Evolutionary conservation across 306 rosid genomes (phyloP), one percentile per base, ranked within the genome.

Genomic region (Dalbergia cultrata): DNA sequence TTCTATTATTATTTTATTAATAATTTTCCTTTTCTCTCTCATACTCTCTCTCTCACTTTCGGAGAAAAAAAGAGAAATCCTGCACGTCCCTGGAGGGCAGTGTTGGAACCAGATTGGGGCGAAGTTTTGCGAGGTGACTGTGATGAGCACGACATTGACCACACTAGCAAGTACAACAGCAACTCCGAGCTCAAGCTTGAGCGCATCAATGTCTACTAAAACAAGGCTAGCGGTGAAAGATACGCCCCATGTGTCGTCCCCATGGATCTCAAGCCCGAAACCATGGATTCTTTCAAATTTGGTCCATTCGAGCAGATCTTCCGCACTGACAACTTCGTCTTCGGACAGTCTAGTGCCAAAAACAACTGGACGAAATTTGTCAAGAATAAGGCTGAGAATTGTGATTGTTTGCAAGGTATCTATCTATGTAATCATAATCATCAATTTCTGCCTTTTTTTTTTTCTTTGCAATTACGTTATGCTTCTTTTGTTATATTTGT

Each of bases 81-180:
- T 89, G 47, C 93, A 89, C 90, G 83, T 89, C 78, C 93, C 87
- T 60, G 93, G 93, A 19, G 93, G 93, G 3, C 90, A 89, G 50
- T 89, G 93, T 71, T 90, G 93, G 18, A 89, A 89, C 88, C 93
- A 89, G 63, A 89, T 89, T 78, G 93, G 93, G 1, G 90, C 90
- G 31, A 89, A 89, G 66, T 89, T 89, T 85, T 89, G 90, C 89
- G 93, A 89, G 49, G 93, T 89, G 0, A 87, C 11, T 89, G 92
- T 85, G 90, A 87, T 41, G 93, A 89, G 66, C 93, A 89, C 21
- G 90, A 88, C 19, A 87, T 89, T 26, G 93, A 89, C 67, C 83
- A 80, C 47, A 89, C 93, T 57, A 90, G 93, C 2, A 73, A 68
- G 21, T 89, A 85, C 75, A 78, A 26, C 56, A 89, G 91, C 34